Percentiles rank a stretch among this genome's conserved stretches.
Evolutionary conservation across 2,329 filamentous ascomycete genomes (phyloP).

Genomic region (Alternaria panax): DNA sequence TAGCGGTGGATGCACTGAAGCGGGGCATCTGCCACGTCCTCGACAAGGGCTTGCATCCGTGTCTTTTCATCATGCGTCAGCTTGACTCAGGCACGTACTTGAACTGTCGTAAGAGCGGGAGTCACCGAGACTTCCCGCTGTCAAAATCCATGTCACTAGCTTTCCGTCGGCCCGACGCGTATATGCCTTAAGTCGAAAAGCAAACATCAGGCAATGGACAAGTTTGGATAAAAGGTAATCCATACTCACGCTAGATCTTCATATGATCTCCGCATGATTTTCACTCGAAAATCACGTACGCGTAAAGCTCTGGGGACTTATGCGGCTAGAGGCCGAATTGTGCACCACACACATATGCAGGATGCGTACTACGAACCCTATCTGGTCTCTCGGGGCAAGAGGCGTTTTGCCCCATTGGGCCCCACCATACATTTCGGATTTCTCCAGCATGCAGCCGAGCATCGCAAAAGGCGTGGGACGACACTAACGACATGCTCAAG

Average conservation of each 20-base stretch:
- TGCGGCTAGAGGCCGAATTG: not conserved
- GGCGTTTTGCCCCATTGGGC: not conserved
- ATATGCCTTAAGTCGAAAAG: not conserved
- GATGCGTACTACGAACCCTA: not conserved
- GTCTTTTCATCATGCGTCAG: not conserved
- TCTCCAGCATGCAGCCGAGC: not conserved
- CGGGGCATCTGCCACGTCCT: not conserved
- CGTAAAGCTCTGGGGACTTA: not conserved
- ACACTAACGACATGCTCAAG: not conserved
- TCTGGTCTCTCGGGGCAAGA: not conserved
- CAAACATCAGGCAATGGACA: not conserved
- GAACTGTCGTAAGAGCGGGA: not conserved
- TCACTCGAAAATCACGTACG: not conserved
- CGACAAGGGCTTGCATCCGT: not conserved
- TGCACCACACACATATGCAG: not conserved
- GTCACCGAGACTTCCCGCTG: constrained; percentile 6
- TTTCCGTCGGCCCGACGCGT: not conserved
- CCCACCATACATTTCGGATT: not conserved
- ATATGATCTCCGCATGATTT: not conserved
- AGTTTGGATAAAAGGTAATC: too few relatives aligned
- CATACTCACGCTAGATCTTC: not conserved
- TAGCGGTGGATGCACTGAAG: not conserved
- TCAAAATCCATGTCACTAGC: not conserved
- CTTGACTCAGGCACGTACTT: not conserved
- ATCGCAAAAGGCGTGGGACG: not conserved